Base-by-base conservation (phyloP, 106 monocot genomes). In the Platanthera guangdongensis region DNA sequence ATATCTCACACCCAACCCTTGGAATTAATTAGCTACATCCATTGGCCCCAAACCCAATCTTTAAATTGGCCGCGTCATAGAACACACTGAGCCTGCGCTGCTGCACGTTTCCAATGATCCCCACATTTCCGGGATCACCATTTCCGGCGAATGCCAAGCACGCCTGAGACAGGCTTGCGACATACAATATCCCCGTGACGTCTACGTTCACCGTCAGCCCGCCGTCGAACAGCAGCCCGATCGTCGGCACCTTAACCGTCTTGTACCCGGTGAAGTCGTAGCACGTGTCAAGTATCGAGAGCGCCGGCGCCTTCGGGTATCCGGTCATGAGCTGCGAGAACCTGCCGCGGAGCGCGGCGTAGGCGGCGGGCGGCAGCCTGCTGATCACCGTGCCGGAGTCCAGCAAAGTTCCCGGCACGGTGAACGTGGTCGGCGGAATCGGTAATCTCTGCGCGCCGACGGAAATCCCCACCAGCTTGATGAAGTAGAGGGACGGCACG, bases 361-460 rank as follows among this genome's bases (percentile, higher is more conserved):
- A 78, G 16, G 78, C 78, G 5, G 78, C 60, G 1, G 86, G 88
- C 2, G 90, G 90, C 48, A 90, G 60, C n/a, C 90, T 72, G 5
- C 83, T 88, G 51, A 94, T 87, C 28, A 90, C 86, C 10, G 90
- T 90, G n/a, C 94, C 94, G 4, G 94, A 91, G 68, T 94, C 94
- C 67, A 94, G 75, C 18, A 91, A 9, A 10, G 82, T 78, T 0
- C 87, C 87, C 1, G 78, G 77, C 6, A 53, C 28, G 45, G 22
- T 16, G 82, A 92, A 91, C 32, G 83, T 72, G 0, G 75, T 39
- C 0, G 85, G 69, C 0, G 82, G 14, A 18, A 92, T 51, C 8
- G 19, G 5, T 0, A 95, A 70, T 47, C 50, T 18, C 46, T 69
- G 15, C 5, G 82, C 86, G 2, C 52, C 80, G 6, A 90, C 82